Percentiles rank a stretch among this genome's conserved stretches.
phyloP scores from a whole-genome alignment of 352 stramenopile species.

The Plasmopara viticola region DNA sequence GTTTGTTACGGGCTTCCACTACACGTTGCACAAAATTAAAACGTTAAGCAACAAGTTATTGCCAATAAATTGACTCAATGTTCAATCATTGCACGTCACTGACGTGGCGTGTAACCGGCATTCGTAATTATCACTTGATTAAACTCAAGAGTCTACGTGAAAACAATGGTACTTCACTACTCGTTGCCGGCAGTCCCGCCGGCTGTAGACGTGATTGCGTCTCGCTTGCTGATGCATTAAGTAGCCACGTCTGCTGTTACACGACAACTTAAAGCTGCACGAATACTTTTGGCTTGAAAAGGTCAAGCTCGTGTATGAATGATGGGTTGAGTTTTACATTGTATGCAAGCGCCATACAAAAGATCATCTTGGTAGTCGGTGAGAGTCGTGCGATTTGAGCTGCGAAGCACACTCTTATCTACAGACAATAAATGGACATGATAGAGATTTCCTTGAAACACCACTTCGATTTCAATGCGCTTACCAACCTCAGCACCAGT shows the following conservation, averaged over 20 bases:
- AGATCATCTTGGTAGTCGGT: background rate
- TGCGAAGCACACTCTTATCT: no score
- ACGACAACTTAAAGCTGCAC: no score
- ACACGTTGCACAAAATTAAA: constrained; percentile 19
- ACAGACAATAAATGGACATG: no score
- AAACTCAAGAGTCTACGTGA: constrained; percentile 1
- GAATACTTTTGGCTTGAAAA: no score
- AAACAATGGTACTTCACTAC: constrained; percentile 30
- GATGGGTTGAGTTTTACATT: no score
- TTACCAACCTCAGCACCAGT: no score
- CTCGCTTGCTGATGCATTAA: constrained; percentile 20
- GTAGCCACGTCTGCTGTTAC: constrained; percentile 13
- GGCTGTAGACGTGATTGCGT: constrained; percentile 26
- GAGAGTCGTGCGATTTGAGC: no score
- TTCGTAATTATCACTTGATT: constrained; percentile 15
- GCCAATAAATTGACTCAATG: constrained; percentile 6
- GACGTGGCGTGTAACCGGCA: constrained; percentile 21
- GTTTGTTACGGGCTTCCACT: constrained; percentile 94
- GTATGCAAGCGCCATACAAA: no score
- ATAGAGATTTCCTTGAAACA: no score
- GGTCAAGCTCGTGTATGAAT: no score
- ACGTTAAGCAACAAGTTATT: constrained; percentile 2
- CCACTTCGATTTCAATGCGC: no score
- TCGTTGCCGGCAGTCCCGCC: constrained; percentile 21
- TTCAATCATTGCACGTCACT: constrained; percentile 19